A percentile compares a stretch with the other conserved stretches of the same genome.
Conservation (phyloP, 495 filamentous ascomycete genomes). For the Hypoxylon subgilvum region DNA sequence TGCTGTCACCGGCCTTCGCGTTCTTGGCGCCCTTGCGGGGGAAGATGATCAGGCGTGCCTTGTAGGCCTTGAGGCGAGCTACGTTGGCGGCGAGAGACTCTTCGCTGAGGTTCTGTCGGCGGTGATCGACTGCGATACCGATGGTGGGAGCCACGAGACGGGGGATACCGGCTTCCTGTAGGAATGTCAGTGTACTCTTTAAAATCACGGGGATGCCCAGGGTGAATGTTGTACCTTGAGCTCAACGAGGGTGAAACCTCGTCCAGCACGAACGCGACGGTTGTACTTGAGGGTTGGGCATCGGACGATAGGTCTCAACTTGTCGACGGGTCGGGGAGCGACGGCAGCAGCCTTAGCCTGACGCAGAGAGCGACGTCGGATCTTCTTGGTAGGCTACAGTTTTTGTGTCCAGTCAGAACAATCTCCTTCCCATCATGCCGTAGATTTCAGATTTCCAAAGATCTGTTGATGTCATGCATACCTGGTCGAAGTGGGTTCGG, state of each 20-base stretch:
- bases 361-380: constrained; percentile 85
- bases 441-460: not conserved
- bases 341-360: constrained; percentile 89
- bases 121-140: constrained; percentile 95
- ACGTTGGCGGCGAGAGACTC: constrained; percentile 94
- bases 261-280: constrained; percentile 92
- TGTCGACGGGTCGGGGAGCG: constrained; percentile 96
- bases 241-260: constrained; percentile 96
- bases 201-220: not conserved
- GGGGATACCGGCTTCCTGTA: constrained; percentile 91
- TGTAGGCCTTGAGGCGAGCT: constrained; percentile 94
- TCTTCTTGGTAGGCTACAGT: constrained; percentile 89
- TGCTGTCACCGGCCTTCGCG: constrained; percentile 85
- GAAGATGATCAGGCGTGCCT: constrained; percentile 92
- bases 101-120: constrained; percentile 93
- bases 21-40: constrained; percentile 87
- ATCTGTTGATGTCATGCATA: constrained; percentile 53
- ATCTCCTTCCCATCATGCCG: constrained; percentile 1
- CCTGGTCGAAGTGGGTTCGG: constrained; percentile 98
- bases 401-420: constrained; percentile 48
- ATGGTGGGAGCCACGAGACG: constrained; percentile 91
- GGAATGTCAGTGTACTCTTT: constrained; percentile 28
- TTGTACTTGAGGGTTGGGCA: constrained; percentile 96
- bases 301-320: constrained; percentile 91
- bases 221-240: constrained; percentile 75